Percentiles rank a stretch among this genome's conserved stretches.
Conservation (phyloP, 768 basidiomycete genomes). For the Collybia sordida region DNA sequence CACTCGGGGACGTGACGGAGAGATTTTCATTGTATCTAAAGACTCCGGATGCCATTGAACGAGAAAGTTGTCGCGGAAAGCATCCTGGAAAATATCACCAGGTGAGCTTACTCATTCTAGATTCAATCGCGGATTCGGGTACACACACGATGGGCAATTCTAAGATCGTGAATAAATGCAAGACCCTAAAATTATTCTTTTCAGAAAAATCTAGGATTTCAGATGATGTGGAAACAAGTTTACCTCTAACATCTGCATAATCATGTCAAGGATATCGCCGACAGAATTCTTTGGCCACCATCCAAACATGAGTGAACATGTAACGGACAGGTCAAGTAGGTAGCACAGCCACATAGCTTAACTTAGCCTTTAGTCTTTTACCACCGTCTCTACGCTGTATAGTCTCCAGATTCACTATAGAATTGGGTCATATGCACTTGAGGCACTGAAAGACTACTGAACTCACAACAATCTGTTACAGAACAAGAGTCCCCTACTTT, state of each 20-base stretch:
- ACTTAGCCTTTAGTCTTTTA: too few species aligned
- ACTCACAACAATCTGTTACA: too few species aligned
- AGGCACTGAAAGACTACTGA: background rate
- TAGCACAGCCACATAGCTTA: too few species aligned
- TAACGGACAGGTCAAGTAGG: too few species aligned
- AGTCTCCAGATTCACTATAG: too few species aligned
- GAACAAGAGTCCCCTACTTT: slow-evolving; percentile 9
- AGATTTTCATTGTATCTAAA: slow-evolving; percentile 8
- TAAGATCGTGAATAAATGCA: slow-evolving; percentile 18
- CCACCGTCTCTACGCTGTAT: too few species aligned
- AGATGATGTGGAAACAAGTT: background rate
- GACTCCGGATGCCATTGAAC: slow-evolving; percentile 31
- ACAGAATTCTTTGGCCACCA: slow-evolving; percentile 22
- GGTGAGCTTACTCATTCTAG: background rate
- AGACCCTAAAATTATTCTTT: slow-evolving; percentile 13
- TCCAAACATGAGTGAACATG: slow-evolving; percentile 5
- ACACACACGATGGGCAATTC: slow-evolving; percentile 26
- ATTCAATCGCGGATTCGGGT: background rate
- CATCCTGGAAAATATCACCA: slow-evolving; percentile 18
- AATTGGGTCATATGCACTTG: slow-evolving; percentile 8
- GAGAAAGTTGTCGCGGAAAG: slow-evolving; percentile 28
- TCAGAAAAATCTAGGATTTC: background rate
- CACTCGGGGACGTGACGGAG: slow-evolving; percentile 22
- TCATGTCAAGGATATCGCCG: slow-evolving; percentile 23
- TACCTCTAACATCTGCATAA: slow-evolving; percentile 26